These are phyloP conservation scores for Russula sp. DNA, from an alignment of 768 basidiomycete genomes.

Conservation along the genomic window DNA sequence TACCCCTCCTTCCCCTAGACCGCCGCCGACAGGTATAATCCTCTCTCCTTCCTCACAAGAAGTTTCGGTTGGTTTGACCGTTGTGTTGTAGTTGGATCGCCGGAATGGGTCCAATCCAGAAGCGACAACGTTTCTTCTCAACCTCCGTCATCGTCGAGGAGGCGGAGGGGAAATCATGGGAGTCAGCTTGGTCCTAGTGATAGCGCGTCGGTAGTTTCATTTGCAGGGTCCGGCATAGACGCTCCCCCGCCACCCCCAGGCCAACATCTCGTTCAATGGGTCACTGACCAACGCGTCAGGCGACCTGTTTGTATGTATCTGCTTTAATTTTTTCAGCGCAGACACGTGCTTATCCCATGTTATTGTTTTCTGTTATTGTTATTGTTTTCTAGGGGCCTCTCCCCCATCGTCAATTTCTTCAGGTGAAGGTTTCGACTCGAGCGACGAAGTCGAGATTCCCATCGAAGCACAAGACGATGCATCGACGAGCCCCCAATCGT, in stretches of 20 bases:
- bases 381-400: neutral
- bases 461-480: neutral
- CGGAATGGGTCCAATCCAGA: conserved; percentile 28
- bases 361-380: too few relatives aligned
- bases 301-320: neutral
- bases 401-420: neutral
- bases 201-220: neutral
- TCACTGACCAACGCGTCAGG: neutral
- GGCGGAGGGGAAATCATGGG: neutral
- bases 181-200: neutral
- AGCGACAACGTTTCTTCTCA: neutral
- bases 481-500: neutral
- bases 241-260: neutral
- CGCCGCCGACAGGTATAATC: conserved; percentile 36
- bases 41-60: neutral
- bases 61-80: neutral
- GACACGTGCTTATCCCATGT: neutral
- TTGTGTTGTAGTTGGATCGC: conserved; percentile 24
- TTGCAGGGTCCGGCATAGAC: too few relatives aligned
- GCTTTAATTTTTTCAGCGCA: neutral
- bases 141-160: neutral
- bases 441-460: conserved; percentile 7
- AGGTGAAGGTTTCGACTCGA: conserved; percentile 14
- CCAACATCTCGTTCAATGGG: neutral
- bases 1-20: conserved; percentile 33